Conservation (phyloP, 2,329 filamentous ascomycete species). For the Cladophialophora immunda region DNA sequence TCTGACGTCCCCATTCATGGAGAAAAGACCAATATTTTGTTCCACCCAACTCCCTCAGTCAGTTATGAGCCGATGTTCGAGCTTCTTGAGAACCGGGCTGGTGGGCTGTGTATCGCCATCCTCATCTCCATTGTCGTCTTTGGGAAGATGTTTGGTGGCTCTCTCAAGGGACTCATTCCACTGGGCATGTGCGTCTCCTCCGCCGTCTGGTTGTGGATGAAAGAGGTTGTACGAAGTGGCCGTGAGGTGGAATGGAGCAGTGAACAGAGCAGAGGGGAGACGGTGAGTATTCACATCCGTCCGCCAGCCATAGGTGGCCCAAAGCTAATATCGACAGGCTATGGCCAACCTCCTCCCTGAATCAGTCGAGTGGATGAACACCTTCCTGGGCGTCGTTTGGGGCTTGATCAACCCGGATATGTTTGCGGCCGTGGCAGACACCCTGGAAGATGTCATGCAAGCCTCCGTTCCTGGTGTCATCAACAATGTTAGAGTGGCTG, state of each 20-base stretch:
- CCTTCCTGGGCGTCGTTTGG: slow-evolving; percentile 83
- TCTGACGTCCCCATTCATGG: slow-evolving; percentile 95
- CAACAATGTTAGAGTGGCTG: slow-evolving; percentile 92
- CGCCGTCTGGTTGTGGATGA: slow-evolving; percentile 87
- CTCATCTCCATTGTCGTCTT: slow-evolving; percentile 77
- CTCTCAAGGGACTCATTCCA: slow-evolving; percentile 78
- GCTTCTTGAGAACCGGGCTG: slow-evolving; percentile 77
- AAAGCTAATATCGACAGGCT: slow-evolving; percentile 58
- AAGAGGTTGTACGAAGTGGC: slow-evolving; percentile 83
- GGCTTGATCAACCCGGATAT: slow-evolving; percentile 93
- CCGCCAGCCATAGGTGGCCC: not conserved
- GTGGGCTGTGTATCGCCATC: slow-evolving; percentile 73
- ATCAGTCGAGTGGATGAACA: slow-evolving; percentile 97
- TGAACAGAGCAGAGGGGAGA: slow-evolving; percentile 84
- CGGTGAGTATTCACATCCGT: slow-evolving; percentile 54
- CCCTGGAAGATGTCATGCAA: slow-evolving; percentile 94
- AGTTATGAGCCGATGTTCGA: slow-evolving; percentile 90
- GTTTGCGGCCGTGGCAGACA: slow-evolving; percentile 92
- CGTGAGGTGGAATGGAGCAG: slow-evolving; percentile 86
- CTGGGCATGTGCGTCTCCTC: slow-evolving; percentile 75
- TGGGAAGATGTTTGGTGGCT: slow-evolving; percentile 81
- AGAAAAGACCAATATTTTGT: slow-evolving; percentile 95
- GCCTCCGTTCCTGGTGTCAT: slow-evolving; percentile 90
- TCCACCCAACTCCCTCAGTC: slow-evolving; percentile 90
- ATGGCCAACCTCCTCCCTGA: slow-evolving; percentile 90